Base-by-base conservation (phyloP, 1,284 basidiomycete species). In the Takashimella koratensis region DNA sequence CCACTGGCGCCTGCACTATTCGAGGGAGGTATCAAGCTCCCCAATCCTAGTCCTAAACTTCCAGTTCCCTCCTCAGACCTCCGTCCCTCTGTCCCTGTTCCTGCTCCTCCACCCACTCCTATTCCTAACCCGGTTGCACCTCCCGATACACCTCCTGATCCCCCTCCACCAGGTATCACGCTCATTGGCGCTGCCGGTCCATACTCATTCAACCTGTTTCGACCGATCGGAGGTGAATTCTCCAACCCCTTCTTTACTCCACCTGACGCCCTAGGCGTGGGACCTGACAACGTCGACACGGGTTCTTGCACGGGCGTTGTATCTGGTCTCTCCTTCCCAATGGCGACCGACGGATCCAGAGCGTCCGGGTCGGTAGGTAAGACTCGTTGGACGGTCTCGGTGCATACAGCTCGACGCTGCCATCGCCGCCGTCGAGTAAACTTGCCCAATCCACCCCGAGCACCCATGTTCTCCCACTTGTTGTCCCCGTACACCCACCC, bases 401-500 rank as follows among this genome's bases (percentile, higher is more conserved):
- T 82, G 45, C 90, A 82, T 11, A 88, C 74, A 1, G 90, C 90
- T 36, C 90, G 80, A 48, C 90, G 84, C 3, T 86, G 87, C 90
- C 90, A 93, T 51, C 88, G 80, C 49, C 90, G 77, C 65, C 84
- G 85, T 11, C 90, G 83, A 0, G 90, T 93, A 69, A 88, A 93
- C 85, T 91, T 91, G 64, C 93, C 89, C 75, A 95, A 83, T 1
- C 91, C 90, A 43, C 87, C 88, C 64, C 86, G 87, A 49, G 79
- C 79, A 55, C 83, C 85, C 57, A 84, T 81, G 49, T 80, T 82
- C 65, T 96, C 93, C 94, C 94, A 97, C 69, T 95, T 94, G 74
- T 97, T 97, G 67, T 95, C 94, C 3, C 86, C 88, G 70, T 93
- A 96, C 26, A 93, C 83, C 93, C 93, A 96, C 1, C 93, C 93